Conservation (phyloP, 2,329 filamentous ascomycete species). For the Claviceps fusiformis region DNA sequence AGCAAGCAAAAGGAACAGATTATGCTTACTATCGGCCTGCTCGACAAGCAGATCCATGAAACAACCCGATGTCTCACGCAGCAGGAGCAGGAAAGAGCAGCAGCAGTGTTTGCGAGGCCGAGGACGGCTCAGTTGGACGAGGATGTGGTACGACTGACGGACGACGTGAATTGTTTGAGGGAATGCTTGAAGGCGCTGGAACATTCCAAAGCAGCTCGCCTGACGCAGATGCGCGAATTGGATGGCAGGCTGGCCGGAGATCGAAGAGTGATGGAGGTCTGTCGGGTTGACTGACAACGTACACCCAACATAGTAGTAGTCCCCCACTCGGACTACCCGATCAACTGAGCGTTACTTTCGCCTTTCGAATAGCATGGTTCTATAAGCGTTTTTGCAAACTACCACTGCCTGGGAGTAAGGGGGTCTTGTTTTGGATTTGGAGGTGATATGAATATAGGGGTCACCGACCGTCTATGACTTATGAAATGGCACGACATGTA, state of each 20-base stretch:
- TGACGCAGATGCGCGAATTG: slow-evolving; percentile 1
- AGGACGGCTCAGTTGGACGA: slow-evolving; percentile 1
- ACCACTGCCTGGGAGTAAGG: too few relatives aligned
- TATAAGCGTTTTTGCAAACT: too few relatives aligned
- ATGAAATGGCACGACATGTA: too few relatives aligned
- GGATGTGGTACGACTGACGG: not conserved
- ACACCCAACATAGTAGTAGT: not conserved
- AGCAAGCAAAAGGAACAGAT: not conserved
- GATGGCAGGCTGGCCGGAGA: not conserved
- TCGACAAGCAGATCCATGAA: slow-evolving; percentile 3
- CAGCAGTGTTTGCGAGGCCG: slow-evolving; percentile 1
- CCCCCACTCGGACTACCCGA: not conserved
- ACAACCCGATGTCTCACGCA: slow-evolving; percentile 2
- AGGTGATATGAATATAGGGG: too few relatives aligned
- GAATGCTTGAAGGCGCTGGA: not conserved
- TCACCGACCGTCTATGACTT: too few relatives aligned
- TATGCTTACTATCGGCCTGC: slow-evolving; percentile 1
- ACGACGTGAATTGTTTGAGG: slow-evolving; percentile 1
- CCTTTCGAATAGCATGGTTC: too few relatives aligned
- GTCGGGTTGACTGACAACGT: not conserved
- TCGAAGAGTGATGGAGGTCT: not conserved
- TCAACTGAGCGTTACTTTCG: too few relatives aligned
- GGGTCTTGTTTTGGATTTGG: too few relatives aligned
- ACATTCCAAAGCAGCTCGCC: not conserved
- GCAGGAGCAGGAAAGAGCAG: not conserved